Evolutionary conservation across 2,329 filamentous ascomycete genomes (phyloP), one percentile per base, ranked within the genome.

Genomic region (Hypocreales sp.): DNA sequence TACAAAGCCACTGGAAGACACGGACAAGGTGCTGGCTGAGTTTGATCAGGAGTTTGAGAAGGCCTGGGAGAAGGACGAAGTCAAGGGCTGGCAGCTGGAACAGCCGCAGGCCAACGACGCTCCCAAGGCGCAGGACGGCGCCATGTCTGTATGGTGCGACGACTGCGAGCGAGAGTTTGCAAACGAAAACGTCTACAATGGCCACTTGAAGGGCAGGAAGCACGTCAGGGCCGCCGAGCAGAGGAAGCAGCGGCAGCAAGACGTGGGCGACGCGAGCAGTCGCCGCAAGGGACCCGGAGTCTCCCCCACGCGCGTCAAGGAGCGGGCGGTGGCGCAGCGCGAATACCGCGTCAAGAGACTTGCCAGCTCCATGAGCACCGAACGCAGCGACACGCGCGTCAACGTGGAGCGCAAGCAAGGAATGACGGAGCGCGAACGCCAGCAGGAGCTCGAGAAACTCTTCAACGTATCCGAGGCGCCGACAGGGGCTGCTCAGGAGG

Each of bases 371-470:
- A 90, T 98, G 72, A 77, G 80, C 47, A 79, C 78, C 10, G 82
- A 93, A 47, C 78, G 87, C 31, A 70, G 79, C 50, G 87, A 93
- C 45, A 95, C 90, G 0, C 72, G 80, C 26, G 78, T 90, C 41
- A 95, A 98, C 44, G 84, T 95, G 8, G 92, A 98, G 63, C 79
- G 90, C 27, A 90, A 83, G 51, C 83, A 92, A 49, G 87, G 87
- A 38, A 93, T 98, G 84, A 98, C 90, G 4, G 87, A 95, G 47
- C 76, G 84, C 18, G 90, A 98, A 51, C 78, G 90, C 10, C 80
- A 92, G 45, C 82, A 92, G 53, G 92, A 98, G 50, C 67, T 94
- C 9, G 86, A 93, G 29, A 84, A 86, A 24, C 58, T 94, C 10
- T 82, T 86, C 51, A 67, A 51, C 38, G 37, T 40, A 12, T 36